Percentiles rank a stretch among this genome's conserved stretches.
These are phyloP conservation scores for Candolleomyces aberdarensis DNA, from an alignment of 768 basidiomycete genomes.

Conservation along the genomic window DNA sequence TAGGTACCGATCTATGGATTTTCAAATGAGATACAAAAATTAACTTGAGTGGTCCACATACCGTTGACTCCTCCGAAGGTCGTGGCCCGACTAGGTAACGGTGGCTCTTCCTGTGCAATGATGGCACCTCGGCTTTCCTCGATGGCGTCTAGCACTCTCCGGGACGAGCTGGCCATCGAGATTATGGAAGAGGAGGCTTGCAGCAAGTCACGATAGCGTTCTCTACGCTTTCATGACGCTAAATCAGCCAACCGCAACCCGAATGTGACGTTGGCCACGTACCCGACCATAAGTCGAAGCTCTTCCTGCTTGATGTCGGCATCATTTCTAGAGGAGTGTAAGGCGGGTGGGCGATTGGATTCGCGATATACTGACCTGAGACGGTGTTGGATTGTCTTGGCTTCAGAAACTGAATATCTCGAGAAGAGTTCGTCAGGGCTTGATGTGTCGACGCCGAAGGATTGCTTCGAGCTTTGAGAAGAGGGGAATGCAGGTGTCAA, in stretches of 20 bases:
- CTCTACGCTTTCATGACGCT: conserved; percentile 63
- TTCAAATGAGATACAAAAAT: background rate
- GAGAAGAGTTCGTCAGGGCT: conserved; percentile 76
- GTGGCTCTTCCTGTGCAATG: conserved; percentile 42
- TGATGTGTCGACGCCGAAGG: conserved; percentile 18
- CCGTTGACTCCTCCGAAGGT: conserved; percentile 40
- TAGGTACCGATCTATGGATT: conserved; percentile 57
- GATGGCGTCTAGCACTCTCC: conserved; percentile 59
- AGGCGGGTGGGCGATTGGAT: conserved; percentile 6
- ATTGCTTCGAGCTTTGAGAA: conserved; percentile 15
- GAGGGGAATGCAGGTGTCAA: conserved; percentile 12
- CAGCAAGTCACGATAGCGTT: conserved; percentile 84
- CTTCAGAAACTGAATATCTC: conserved; percentile 67
- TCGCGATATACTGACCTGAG: conserved; percentile 46
- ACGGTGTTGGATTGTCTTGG: conserved; percentile 62
- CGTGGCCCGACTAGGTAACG: conserved; percentile 38
- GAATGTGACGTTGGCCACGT: conserved; percentile 34
- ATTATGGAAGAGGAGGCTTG: conserved; percentile 87
- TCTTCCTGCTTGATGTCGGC: conserved; percentile 88
- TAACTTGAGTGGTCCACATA: conserved; percentile 19
- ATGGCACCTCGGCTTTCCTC: conserved; percentile 59
- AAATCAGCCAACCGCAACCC: conserved; percentile 18
- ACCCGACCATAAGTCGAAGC: conserved; percentile 89
- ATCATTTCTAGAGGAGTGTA: conserved; percentile 49
- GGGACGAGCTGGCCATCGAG: conserved; percentile 66